Evolutionary conservation across 2,329 filamentous ascomycete genomes (phyloP).

Genomic region (Pestalotiopsis sp.): DNA sequence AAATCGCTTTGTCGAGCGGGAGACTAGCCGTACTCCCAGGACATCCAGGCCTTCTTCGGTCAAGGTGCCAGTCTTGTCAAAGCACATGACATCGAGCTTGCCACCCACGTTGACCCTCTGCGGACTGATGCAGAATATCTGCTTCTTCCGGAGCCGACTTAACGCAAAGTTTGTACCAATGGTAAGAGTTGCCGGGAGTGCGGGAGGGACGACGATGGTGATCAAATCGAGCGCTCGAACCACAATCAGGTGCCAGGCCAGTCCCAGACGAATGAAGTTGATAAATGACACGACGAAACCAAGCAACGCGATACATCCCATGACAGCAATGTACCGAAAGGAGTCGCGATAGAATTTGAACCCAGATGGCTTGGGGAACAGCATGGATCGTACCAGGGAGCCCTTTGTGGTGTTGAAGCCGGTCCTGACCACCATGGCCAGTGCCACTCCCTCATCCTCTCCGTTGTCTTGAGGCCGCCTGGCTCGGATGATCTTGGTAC

Average conservation of each 20-base stretch:
- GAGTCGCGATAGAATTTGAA: constrained; percentile 99
- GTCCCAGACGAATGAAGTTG: constrained; percentile 84
- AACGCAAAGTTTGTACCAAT: constrained; percentile 97
- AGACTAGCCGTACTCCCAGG: constrained; percentile 81
- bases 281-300: constrained; percentile 90
- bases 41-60: constrained; percentile 97
- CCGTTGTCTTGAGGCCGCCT: constrained; percentile 84
- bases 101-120: constrained; percentile 96
- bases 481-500: constrained; percentile 92
- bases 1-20: constrained; percentile 65
- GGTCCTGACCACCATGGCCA: constrained; percentile 90
- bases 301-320: constrained; percentile 82
- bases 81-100: constrained; percentile 94
- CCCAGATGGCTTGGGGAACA: constrained; percentile 96
- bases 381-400: constrained; percentile 92
- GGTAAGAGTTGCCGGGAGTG: constrained; percentile 89
- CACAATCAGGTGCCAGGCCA: constrained; percentile 89
- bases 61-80: constrained; percentile 98
- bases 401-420: constrained; percentile 99
- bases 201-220: constrained; percentile 95
- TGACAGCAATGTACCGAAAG: constrained; percentile 96
- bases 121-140: constrained; percentile 97
- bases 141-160: constrained; percentile 79
- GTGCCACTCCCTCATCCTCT: constrained; percentile 84
- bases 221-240: constrained; percentile 92